phyloP scores from a whole-genome alignment of 257 asterid species.

The Ilex asprella region DNA sequence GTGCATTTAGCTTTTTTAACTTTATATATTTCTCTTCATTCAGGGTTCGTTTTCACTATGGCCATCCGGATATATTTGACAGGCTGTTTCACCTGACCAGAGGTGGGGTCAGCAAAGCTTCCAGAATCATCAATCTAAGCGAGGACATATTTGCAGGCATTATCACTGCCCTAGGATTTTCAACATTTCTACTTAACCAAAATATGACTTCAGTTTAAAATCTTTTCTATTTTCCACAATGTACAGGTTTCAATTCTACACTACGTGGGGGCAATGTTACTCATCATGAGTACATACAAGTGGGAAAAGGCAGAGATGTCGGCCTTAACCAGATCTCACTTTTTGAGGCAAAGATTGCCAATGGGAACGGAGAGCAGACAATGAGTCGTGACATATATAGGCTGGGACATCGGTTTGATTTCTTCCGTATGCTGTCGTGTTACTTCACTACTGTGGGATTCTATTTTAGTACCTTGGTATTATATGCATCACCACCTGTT shows the following conservation, averaged over 20 bases:
- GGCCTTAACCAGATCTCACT: constrained; percentile 92
- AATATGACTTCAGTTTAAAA: constrained; percentile 15
- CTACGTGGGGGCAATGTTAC: constrained; percentile 97
- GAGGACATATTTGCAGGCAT: constrained; percentile 97
- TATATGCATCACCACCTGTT: constrained; percentile 9
- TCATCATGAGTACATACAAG: constrained; percentile 96
- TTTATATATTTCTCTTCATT: constrained; percentile 18
- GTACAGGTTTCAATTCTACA: constrained; percentile 89
- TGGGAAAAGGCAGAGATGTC: constrained; percentile 96
- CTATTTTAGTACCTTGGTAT: constrained; percentile 85
- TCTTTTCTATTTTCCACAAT: constrained; percentile 7
- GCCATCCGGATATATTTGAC: constrained; percentile 95
- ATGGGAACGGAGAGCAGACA: constrained; percentile 95
- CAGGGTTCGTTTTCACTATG: constrained; percentile 99
- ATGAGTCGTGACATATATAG: constrained; percentile 92
- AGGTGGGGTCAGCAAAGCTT: constrained; percentile 98
- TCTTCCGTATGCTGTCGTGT: constrained; percentile 94
- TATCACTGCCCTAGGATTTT: constrained; percentile 18
- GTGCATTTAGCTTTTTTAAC: not conserved
- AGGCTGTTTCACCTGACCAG: constrained; percentile 88
- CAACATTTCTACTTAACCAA: constrained; percentile 2
- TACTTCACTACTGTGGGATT: constrained; percentile 87
- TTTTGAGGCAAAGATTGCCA: constrained; percentile 91
- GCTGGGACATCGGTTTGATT: constrained; percentile 96
- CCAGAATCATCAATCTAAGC: constrained; percentile 82